These are phyloP conservation scores for Pterocarpus macrocarpus DNA, from an alignment of 306 rosid genomes.

Conservation along the genomic window DNA sequence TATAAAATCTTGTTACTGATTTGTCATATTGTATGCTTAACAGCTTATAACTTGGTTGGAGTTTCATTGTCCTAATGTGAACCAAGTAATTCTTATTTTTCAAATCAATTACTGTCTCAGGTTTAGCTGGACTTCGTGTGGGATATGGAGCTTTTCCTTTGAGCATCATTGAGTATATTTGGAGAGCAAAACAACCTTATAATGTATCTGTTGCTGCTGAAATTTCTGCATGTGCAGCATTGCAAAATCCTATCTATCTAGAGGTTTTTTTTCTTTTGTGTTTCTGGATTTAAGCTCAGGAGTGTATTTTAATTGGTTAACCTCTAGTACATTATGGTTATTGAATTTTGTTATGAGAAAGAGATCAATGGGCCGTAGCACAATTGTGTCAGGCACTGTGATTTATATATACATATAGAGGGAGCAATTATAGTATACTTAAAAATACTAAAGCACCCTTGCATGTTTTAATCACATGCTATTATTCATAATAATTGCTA, in stretches of 20 bases:
- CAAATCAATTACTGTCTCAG: conserved; percentile 56
- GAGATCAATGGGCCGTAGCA: background rate
- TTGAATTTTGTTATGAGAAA: conserved; percentile 17
- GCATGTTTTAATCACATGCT: conserved; percentile 6
- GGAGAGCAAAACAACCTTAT: conserved; percentile 99
- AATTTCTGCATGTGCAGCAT: conserved; percentile 91
- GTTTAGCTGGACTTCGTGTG: conserved; percentile 98
- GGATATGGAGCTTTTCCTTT: conserved; percentile 98
- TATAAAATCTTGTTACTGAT: background rate
- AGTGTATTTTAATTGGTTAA: conserved; percentile 2
- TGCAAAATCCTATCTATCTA: conserved; percentile 85
- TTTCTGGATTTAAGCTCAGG: background rate
- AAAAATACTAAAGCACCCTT: conserved; percentile 15
- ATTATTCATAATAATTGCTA: conserved; percentile 11
- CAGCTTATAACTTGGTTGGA: conserved; percentile 15
- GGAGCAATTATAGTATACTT: background rate
- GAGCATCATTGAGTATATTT: conserved; percentile 84
- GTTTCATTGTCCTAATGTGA: conserved; percentile 19
- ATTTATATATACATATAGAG: background rate
- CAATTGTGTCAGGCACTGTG: background rate
- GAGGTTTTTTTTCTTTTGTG: conserved; percentile 61
- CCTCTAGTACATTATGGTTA: background rate
- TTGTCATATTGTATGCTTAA: background rate
- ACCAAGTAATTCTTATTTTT: conserved; percentile 24
- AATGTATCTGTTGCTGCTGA: conserved; percentile 98